phyloP scores from a whole-genome alignment of 1,139 yeast species.

The Taphrina flavorubra region DNA sequence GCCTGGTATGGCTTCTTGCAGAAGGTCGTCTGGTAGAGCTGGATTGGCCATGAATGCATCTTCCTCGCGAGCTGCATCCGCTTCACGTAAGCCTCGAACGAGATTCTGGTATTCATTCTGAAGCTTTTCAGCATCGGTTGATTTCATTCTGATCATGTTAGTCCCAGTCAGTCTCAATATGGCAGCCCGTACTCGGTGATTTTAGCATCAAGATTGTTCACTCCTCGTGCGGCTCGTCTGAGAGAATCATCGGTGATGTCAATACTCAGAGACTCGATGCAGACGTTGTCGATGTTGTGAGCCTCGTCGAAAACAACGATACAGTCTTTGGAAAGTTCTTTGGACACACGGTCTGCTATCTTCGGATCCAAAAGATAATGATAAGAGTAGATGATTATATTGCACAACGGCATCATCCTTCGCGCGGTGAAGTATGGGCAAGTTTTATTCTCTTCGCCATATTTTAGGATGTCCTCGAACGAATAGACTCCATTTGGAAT shows the following conservation, averaged over 20 bases:
- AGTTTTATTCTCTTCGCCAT: constrained; percentile 76
- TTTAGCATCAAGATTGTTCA: constrained; percentile 70
- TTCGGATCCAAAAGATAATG: constrained; percentile 96
- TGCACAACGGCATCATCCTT: constrained; percentile 96
- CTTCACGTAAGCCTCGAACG: constrained; percentile 84
- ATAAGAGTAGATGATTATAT: constrained; percentile 91
- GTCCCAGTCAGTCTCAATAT: neutral
- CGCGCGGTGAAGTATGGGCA: constrained; percentile 98
- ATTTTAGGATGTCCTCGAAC: constrained; percentile 77
- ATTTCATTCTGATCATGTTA: constrained; percentile 59
- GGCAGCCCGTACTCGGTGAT: constrained; percentile 61
- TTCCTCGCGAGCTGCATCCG: constrained; percentile 74
- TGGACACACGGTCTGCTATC: constrained; percentile 92
- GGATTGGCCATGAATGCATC: constrained; percentile 89
- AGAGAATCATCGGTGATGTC: constrained; percentile 85
- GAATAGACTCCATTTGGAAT: constrained; percentile 94
- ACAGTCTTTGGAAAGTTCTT: constrained; percentile 87
- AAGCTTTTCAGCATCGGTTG: constrained; percentile 77
- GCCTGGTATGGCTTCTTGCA: constrained; percentile 95
- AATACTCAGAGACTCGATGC: constrained; percentile 90
- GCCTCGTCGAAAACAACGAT: constrained; percentile 98
- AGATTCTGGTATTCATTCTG: constrained; percentile 89
- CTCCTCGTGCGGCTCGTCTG: constrained; percentile 81
- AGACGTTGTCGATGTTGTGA: constrained; percentile 93
- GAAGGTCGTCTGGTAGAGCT: constrained; percentile 77